These are phyloP conservation scores for Coniochaeta prunicola DNA, from an alignment of 2,329 filamentous ascomycete genomes.

Conservation along the genomic window DNA sequence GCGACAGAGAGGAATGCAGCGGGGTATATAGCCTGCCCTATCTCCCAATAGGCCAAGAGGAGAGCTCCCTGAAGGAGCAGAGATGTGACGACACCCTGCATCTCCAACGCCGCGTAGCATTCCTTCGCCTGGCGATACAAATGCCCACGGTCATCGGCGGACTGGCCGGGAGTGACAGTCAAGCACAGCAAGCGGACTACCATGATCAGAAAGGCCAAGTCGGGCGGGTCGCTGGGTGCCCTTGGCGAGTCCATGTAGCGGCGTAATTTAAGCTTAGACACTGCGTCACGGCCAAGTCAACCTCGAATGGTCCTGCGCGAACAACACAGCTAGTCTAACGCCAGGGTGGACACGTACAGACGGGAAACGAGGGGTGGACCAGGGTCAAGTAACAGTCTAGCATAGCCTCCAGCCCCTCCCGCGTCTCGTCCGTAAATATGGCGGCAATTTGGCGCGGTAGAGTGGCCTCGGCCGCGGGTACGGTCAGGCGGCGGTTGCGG, in stretches of 20 bases:
- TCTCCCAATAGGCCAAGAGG: constrained; percentile 8
- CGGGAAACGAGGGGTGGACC: constrained; percentile 7
- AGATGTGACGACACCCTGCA: constrained; percentile 4
- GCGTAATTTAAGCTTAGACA: neutral
- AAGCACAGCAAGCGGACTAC: neutral
- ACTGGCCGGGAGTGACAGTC: neutral
- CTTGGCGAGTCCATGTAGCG: neutral
- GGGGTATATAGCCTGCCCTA: constrained; percentile 6
- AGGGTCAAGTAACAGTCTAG: constrained; percentile 5
- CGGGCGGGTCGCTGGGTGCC: constrained; percentile 4
- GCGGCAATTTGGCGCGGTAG: constrained; percentile 4
- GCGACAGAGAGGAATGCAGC: constrained; percentile 9
- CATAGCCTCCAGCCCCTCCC: neutral
- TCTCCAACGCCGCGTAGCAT: constrained; percentile 5
- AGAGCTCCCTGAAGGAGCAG: constrained; percentile 6
- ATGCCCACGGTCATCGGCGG: neutral
- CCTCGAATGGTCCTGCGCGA: no score
- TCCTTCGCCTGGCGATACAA: constrained; percentile 6
- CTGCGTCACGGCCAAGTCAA: neutral
- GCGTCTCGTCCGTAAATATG: neutral
- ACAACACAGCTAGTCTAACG: no score
- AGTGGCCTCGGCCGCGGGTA: neutral
- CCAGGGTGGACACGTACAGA: constrained; percentile 1
- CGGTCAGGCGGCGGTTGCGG: neutral
- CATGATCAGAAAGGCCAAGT: constrained; percentile 2